Evolutionary conservation across 768 basidiomycete genomes (phyloP), one percentile per base, ranked within the genome.

Genomic region (Lactarius trivialis): DNA sequence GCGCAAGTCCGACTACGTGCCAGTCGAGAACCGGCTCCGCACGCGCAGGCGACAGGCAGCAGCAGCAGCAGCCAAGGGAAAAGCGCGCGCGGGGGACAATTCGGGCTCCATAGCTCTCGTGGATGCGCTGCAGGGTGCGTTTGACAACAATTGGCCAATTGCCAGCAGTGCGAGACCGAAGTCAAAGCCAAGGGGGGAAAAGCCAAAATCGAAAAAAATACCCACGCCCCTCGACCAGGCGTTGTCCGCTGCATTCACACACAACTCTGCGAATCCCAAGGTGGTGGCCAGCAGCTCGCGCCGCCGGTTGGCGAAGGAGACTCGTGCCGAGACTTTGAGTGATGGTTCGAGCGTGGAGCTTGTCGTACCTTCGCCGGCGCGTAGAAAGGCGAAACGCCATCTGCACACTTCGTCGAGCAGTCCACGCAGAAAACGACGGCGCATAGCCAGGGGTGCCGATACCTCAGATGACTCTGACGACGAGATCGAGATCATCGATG

Each of bases 91-190:
- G 1, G 60, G 43, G 34, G 54, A 60, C 21, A 60, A 60, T 14
- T 19, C 49, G 17, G 45, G 58, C 17, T 5, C 54, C 19, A 12
- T 7, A 0, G 50, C n/a, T 1, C 65, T 64, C 36, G 54, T 50
- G 6, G 32, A 39, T 3, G 58, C 41, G 2, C 65, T 65, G 17
- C 56, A 61, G 15, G n/a, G 39, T 21, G 61, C 61, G 12, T 64
- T 65, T 24, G 57, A 39, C 15, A 63, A 56, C 15, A 64, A 65
- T n/a, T n/a, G n/a, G n/a, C n/a, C n/a, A n/a, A n/a, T n/a, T n/a
- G n/a, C n/a, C n/a, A n/a, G n/a, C n/a, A n/a, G n/a, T n/a, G n/a
- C n/a, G n/a, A n/a, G n/a, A n/a, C n/a, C n/a, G n/a, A n/a, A n/a
- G n/a, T n/a, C n/a, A n/a, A n/a, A n/a, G n/a, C n/a, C n/a, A n/a